Conservation (phyloP, 2,329 filamentous ascomycete species). For the Tolypocladium cylindrosporum region DNA sequence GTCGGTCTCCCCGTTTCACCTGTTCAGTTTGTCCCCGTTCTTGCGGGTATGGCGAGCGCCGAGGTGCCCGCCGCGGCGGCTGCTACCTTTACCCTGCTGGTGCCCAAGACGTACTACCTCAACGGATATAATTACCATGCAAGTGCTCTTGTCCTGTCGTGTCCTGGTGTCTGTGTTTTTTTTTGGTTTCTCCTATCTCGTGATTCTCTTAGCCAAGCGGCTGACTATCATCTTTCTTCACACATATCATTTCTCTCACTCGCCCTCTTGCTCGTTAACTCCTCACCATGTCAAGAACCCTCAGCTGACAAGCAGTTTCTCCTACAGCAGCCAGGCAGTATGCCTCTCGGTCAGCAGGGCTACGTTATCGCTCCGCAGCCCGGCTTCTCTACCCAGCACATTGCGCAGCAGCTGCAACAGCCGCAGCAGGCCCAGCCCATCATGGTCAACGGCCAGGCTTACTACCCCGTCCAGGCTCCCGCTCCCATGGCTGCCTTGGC, state of each 20-base stretch:
- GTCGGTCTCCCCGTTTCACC: constrained; percentile 17
- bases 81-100: constrained; percentile 17
- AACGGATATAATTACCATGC: constrained; percentile 27
- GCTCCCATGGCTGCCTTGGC: constrained; percentile 2
- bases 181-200: neutral
- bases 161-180: constrained; percentile 6
- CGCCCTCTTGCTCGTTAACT: neutral
- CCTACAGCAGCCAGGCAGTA: constrained; percentile 19
- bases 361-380: constrained; percentile 24
- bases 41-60: constrained; percentile 6
- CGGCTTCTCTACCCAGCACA: constrained; percentile 17
- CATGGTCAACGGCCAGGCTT: constrained; percentile 20
- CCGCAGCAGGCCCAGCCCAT: constrained; percentile 21
- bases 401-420: constrained; percentile 3
- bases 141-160: constrained; percentile 17
- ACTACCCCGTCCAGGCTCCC: constrained; percentile 6
- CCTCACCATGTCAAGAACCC: neutral
- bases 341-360: constrained; percentile 18
- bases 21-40: neutral
- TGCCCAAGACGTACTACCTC: constrained; percentile 21
- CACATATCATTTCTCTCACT: neutral
- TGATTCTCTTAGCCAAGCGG: neutral
- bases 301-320: constrained; percentile 5
- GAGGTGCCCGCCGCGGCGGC: constrained; percentile 13
- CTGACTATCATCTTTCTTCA: neutral